Evolutionary conservation across 495 filamentous ascomycete species (phyloP).

Genomic region (Clavariopsis aquatica): DNA sequence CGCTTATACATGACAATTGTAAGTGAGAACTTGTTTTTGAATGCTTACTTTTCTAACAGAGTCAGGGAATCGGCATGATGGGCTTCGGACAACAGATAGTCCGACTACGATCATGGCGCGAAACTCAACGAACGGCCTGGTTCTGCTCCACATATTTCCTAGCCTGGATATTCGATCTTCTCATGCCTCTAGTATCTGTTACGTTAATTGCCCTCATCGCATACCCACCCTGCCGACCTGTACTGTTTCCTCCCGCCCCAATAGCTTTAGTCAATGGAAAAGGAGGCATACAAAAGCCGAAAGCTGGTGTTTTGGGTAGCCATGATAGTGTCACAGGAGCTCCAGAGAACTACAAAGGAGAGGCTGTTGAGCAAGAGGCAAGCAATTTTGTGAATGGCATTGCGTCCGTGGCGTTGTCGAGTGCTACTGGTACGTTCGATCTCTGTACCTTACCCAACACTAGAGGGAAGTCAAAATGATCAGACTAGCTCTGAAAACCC

Average conservation of each 20-base stretch:
- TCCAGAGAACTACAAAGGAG: constrained; percentile 80
- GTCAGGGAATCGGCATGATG: constrained; percentile 61
- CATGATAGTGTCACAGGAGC: constrained; percentile 79
- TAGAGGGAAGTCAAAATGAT: no score
- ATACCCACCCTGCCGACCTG: constrained; percentile 61
- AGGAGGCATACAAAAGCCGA: constrained; percentile 68
- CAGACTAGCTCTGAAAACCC: no score
- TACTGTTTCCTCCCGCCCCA: constrained; percentile 76
- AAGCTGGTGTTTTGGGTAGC: constrained; percentile 69
- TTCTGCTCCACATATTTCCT: constrained; percentile 71
- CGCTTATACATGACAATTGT: constrained; percentile 78
- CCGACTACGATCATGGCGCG: constrained; percentile 77
- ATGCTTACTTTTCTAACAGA: not conserved
- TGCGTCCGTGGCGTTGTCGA: constrained; percentile 70
- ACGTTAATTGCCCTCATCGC: constrained; percentile 66
- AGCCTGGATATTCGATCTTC: constrained; percentile 75
- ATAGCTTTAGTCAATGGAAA: constrained; percentile 63
- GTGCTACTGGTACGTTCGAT: constrained; percentile 53
- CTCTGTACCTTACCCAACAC: not conserved
- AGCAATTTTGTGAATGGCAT: constrained; percentile 77
- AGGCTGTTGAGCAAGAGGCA: constrained; percentile 84
- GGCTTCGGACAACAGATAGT: constrained; percentile 71
- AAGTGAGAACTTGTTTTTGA: constrained; percentile 8
- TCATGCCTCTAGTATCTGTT: constrained; percentile 61
- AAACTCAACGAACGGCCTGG: constrained; percentile 64